Conservation (phyloP, 257 asterid genomes). For the Scutellaria barbata region DNA sequence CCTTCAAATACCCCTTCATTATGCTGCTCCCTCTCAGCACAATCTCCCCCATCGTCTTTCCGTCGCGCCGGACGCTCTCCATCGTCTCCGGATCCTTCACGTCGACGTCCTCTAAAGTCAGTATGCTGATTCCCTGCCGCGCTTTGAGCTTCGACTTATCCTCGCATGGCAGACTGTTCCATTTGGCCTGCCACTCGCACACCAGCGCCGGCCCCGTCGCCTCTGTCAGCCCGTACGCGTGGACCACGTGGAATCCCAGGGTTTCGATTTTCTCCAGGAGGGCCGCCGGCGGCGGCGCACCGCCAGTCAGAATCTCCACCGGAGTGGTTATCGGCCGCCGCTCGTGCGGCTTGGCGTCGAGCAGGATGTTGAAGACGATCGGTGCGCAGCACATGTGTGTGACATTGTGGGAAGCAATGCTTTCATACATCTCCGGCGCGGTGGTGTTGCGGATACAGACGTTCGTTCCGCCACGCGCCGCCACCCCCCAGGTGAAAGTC, state of each 20-base stretch:
- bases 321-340: slow-evolving; percentile 39
- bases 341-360: slow-evolving; percentile 64
- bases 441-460: slow-evolving; percentile 79
- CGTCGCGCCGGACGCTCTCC: slow-evolving; percentile 70
- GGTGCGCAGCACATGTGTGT: slow-evolving; percentile 98
- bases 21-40: slow-evolving; percentile 77
- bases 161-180: slow-evolving; percentile 50
- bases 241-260: slow-evolving; percentile 76
- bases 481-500: slow-evolving; percentile 94
- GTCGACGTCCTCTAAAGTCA: slow-evolving; percentile 72
- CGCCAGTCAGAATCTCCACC: slow-evolving; percentile 74
- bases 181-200: slow-evolving; percentile 72
- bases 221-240: slow-evolving; percentile 89
- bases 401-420: slow-evolving; percentile 58
- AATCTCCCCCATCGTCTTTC: slow-evolving; percentile 71
- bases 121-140: slow-evolving; percentile 72
- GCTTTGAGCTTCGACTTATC: slow-evolving; percentile 63
- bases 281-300: slow-evolving; percentile 83
- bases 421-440: slow-evolving; percentile 63
- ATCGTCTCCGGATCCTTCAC: slow-evolving; percentile 62
- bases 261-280: slow-evolving; percentile 61
- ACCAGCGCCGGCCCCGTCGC: slow-evolving; percentile 92
- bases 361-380: slow-evolving; percentile 61
- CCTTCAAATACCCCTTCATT: slow-evolving; percentile 84
- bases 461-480: slow-evolving; percentile 92